A percentile compares a stretch with the other conserved stretches of the same genome.
Evolutionary conservation across 2,329 filamentous ascomycete genomes (phyloP).

Genomic region (Ceratocystiopsis minuta): DNA sequence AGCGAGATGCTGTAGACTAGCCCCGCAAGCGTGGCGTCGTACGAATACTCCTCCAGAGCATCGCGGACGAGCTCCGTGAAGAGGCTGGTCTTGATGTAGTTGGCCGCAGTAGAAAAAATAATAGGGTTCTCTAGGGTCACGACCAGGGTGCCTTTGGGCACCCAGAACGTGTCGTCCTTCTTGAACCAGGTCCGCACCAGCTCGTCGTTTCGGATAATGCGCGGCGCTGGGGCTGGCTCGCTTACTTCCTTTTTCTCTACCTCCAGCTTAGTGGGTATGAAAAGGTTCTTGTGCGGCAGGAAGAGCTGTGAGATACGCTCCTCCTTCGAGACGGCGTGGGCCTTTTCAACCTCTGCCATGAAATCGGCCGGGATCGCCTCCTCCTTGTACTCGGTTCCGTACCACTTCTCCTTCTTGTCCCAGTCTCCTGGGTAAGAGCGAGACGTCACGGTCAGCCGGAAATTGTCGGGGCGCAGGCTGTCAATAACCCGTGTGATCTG

Average conservation of each 20-base stretch:
- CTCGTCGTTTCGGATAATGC: conserved; percentile 69
- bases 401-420: conserved; percentile 89
- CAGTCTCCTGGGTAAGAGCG: conserved; percentile 70
- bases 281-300: conserved; percentile 84
- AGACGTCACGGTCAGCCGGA: conserved; percentile 67
- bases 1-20: conserved; percentile 64
- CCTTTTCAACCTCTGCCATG: conserved; percentile 49
- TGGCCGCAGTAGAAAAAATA: conserved; percentile 61
- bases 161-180: conserved; percentile 97
- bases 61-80: conserved; percentile 79
- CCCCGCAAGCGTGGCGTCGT: conserved; percentile 86
- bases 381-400: conserved; percentile 80
- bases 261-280: conserved; percentile 81
- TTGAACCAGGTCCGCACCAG: conserved; percentile 83
- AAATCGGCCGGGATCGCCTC: conserved; percentile 66
- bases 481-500: conserved; percentile 56
- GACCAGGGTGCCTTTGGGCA: conserved; percentile 78
- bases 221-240: conserved; percentile 54
- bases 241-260: conserved; percentile 88
- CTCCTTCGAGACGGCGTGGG: conserved; percentile 36
- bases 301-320: conserved; percentile 55
- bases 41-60: conserved; percentile 80
- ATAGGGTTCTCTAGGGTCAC: conserved; percentile 66
- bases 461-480: conserved; percentile 71
- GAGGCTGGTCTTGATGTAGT: conserved; percentile 57